Evolutionary conservation across 768 basidiomycete genomes (phyloP).

Genomic region (Cyathus striatus): DNA sequence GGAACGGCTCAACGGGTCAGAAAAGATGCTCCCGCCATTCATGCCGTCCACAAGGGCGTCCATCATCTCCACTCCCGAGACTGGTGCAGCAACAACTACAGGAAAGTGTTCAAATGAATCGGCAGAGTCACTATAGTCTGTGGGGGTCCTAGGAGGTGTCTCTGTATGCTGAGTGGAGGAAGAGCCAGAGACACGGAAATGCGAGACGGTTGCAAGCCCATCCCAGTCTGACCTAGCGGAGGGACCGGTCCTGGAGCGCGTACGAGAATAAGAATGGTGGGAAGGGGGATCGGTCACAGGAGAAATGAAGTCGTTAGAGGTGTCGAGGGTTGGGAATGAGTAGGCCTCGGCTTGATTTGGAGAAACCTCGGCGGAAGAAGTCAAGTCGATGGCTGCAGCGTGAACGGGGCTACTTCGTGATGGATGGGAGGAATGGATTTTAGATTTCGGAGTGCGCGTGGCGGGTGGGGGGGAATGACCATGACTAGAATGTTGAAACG

Average conservation of each 20-base stretch:
- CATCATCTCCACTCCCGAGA: constrained; percentile 80
- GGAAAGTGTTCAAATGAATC: constrained; percentile 49
- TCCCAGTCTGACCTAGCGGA: constrained; percentile 43
- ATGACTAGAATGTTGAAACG: constrained; percentile 40
- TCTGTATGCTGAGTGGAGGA: constrained; percentile 66
- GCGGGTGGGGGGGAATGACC: constrained; percentile 29
- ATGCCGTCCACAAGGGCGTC: constrained; percentile 87
- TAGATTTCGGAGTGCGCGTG: constrained; percentile 25
- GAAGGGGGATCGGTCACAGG: constrained; percentile 14
- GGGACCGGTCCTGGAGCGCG: constrained; percentile 56
- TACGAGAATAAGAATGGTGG: constrained; percentile 32
- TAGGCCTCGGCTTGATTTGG: constrained; percentile 22
- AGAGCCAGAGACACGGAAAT: constrained; percentile 59
- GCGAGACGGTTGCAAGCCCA: constrained; percentile 36
- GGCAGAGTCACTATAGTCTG: constrained; percentile 34
- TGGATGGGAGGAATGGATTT: constrained; percentile 15
- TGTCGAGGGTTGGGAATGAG: constrained; percentile 36
- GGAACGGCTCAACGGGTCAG: constrained; percentile 31
- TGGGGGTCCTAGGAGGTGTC: constrained; percentile 69
- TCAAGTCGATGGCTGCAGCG: constrained; percentile 10
- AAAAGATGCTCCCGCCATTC: constrained; percentile 68
- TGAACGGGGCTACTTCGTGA: constrained; percentile 4
- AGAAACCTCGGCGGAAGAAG: constrained; percentile 12
- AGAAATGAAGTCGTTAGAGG: constrained; percentile 19
- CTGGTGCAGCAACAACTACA: constrained; percentile 70